A percentile compares a stretch with the other conserved stretches of the same genome.
Conservation (phyloP, 176 grass and related monocot species). For the Metroxylon sagu region DNA sequence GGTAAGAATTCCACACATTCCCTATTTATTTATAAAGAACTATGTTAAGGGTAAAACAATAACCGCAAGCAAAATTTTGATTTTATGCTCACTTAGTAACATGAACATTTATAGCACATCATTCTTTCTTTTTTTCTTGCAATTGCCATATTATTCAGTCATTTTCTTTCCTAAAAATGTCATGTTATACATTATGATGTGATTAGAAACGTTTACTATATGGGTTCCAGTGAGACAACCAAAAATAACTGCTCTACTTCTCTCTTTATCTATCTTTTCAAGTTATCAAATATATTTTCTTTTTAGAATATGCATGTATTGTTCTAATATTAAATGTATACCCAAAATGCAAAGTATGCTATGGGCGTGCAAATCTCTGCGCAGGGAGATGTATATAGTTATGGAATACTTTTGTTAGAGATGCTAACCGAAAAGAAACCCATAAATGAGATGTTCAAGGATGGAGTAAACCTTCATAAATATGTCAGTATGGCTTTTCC, state of each 20-base stretch:
- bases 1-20: not conserved
- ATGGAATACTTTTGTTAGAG: constrained; percentile 10
- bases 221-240: not conserved
- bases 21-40: no score
- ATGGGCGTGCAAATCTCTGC: constrained; percentile 12
- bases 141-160: no score
- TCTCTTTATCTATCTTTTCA: not conserved
- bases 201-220: not conserved
- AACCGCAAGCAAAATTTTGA: no score
- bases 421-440: not conserved
- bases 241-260: not conserved
- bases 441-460: not conserved
- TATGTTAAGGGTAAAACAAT: no score
- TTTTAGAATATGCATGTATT: not conserved
- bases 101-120: not conserved
- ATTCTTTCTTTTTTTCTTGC: no score
- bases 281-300: not conserved
- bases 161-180: not conserved
- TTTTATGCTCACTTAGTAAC: not conserved
- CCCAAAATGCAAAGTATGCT: constrained; percentile 23
- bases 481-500: no score
- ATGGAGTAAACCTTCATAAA: not conserved
- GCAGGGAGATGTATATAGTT: not conserved
- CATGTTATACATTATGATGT: no score
- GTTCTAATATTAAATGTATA: not conserved